Percentiles rank a stretch among this genome's conserved stretches.
Conservation (phyloP, 2,329 filamentous ascomycete genomes). For the Penicillium palitans region DNA sequence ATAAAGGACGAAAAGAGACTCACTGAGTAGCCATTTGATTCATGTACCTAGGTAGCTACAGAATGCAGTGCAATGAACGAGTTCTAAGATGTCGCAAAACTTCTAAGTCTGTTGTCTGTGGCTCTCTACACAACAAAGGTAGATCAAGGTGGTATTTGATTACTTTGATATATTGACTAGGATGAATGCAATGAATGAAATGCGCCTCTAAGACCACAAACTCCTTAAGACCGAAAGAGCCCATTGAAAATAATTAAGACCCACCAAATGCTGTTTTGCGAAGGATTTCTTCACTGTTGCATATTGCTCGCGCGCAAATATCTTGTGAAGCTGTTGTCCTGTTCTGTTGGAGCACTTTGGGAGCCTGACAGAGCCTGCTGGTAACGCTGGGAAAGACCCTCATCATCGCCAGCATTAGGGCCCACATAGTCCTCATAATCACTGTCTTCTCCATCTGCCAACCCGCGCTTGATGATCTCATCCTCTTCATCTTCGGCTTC, state of each 20-base stretch:
- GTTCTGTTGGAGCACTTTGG: constrained; percentile 39
- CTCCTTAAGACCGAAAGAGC: constrained; percentile 1
- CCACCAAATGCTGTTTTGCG: constrained; percentile 1
- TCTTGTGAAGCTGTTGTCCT: constrained; percentile 55
- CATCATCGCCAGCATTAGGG: constrained; percentile 59
- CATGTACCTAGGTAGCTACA: too few relatives aligned
- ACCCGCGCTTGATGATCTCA: constrained; percentile 43
- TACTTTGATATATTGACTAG: constrained; percentile 1
- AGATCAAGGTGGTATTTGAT: neutral
- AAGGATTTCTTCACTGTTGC: constrained; percentile 26
- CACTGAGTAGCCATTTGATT: too few relatives aligned
- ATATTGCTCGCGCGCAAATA: constrained; percentile 47
- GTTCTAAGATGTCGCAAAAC: too few relatives aligned
- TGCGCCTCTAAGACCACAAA: constrained; percentile 11
- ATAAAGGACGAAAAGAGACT: too few relatives aligned
- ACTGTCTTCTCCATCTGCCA: constrained; percentile 52
- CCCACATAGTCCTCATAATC: constrained; percentile 56
- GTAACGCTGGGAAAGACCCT: constrained; percentile 74
- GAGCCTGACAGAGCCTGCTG: constrained; percentile 68
- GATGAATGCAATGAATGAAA: constrained; percentile 5
- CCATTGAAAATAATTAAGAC: neutral
- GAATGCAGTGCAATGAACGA: too few relatives aligned
- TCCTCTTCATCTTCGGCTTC: constrained; percentile 56
- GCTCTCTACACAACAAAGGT: neutral
- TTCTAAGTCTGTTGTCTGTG: too few relatives aligned